Evolutionary conservation across 2,329 filamentous ascomycete genomes (phyloP).

Genomic region (Alternaria brassicae): DNA sequence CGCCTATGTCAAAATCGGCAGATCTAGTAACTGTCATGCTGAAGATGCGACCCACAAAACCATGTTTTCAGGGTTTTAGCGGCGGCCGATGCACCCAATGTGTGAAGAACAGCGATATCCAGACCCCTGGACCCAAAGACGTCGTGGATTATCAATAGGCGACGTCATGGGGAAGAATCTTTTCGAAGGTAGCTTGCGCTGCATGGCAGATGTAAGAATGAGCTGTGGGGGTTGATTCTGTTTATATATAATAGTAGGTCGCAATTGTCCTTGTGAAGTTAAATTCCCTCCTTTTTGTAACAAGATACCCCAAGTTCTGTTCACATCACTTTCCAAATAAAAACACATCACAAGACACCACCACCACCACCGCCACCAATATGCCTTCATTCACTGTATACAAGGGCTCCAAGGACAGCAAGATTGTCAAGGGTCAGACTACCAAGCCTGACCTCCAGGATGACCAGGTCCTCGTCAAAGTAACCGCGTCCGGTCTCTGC

Average conservation of each 20-base stretch:
- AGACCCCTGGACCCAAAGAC: constrained; percentile 18
- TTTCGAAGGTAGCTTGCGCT: constrained; percentile 16
- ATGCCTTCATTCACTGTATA: constrained; percentile 66
- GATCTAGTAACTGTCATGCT: background rate
- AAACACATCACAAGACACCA: background rate
- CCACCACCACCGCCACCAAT: constrained; percentile 9
- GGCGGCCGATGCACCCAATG: constrained; percentile 19
- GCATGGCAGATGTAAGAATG: constrained; percentile 1
- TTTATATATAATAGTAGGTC: constrained; percentile 20
- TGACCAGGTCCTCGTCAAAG: constrained; percentile 66
- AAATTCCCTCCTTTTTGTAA: background rate
- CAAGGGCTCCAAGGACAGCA: constrained; percentile 67
- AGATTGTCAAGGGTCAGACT: constrained; percentile 60
- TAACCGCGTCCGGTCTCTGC: constrained; percentile 73
- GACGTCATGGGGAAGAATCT: constrained; percentile 31
- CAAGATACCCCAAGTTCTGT: background rate
- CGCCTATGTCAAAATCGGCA: background rate
- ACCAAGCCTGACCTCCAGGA: constrained; percentile 53
- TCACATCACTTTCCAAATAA: background rate
- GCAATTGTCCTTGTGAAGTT: background rate
- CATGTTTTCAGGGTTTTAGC: constrained; percentile 15
- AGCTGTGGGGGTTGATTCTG: background rate
- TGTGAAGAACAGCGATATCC: constrained; percentile 17
- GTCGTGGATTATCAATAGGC: constrained; percentile 21
- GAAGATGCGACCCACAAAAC: constrained; percentile 10